Evolutionary conservation across 345 rosid genomes (phyloP).

Genomic region (Eucalyptus cloeziana): DNA sequence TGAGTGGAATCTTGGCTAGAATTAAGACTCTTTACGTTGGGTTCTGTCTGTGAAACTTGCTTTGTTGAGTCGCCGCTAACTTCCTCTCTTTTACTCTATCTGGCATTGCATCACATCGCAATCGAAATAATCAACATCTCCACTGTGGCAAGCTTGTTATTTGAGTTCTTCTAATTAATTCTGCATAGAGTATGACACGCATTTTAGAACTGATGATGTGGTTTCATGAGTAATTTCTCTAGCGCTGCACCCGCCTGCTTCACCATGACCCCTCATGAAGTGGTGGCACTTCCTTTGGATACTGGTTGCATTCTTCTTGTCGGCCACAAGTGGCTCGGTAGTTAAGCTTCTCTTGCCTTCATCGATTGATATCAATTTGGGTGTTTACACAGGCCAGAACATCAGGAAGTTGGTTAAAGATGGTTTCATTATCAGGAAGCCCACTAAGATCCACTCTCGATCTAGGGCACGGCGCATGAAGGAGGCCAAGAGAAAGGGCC

Average conservation of each 20-base stretch:
- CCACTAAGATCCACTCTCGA: constrained; percentile 93
- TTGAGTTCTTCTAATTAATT: background rate
- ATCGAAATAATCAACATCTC: background rate
- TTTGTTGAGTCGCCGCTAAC: background rate
- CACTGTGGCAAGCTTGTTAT: background rate
- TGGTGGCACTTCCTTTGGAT: background rate
- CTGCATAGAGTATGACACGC: background rate
- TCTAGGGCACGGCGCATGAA: constrained; percentile 82
- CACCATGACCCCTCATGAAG: background rate
- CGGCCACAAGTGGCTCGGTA: background rate
- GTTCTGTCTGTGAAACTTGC: background rate
- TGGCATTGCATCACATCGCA: background rate
- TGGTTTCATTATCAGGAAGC: constrained; percentile 95
- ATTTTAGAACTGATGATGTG: background rate
- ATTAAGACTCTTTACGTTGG: background rate
- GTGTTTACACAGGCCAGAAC: constrained; percentile 54
- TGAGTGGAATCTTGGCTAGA: background rate
- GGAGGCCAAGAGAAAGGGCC: constrained; percentile 90
- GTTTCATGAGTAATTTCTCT: background rate
- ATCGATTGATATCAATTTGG: background rate
- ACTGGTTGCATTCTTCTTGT: background rate
- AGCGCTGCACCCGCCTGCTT: background rate
- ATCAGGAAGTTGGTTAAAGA: constrained; percentile 90
- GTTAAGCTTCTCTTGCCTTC: background rate
- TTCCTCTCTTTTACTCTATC: background rate